Evolutionary conservation across 129 eudicot species (phyloP), one percentile per base, ranked within the genome.

Genomic region (Saposhnikovia divaricata): DNA sequence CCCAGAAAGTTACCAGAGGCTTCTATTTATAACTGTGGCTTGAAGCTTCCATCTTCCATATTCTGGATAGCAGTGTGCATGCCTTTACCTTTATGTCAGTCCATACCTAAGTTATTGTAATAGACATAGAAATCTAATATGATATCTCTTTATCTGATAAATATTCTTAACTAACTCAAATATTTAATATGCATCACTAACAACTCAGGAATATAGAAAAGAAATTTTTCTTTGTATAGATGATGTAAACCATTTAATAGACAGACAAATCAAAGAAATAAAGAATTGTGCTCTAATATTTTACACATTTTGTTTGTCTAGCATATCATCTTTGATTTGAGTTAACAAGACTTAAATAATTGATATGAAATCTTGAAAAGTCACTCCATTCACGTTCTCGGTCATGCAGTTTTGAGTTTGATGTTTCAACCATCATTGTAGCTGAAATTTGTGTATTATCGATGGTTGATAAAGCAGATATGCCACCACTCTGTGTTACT

Each of bases 11-110:
- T 4, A n/a, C 4, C 4, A 1, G 25, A 59, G 31, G 31, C 13
- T 59, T 59, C 31, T 9, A 59, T 9, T 12, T 4, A 8, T 23
- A 59, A 59, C 65, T 59, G 28, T 59, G 66, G 28, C 66, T 59
- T 59, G 66, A n/a, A 59, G 66, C 66, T 59, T 59, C 66, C 66
- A 59, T 23, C 66, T 59, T 59, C 31, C 66, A 59, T 59, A 59
- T 59, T 8, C n/a, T 55, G 66, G 31, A 59, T 23, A 59, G 31
- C 66, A 13, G 13, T 2, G 66, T 8, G 66, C 66, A 59, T 59
- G 13, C 66, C 66, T 59, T n/a, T 59, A 59, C 12, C 5, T 34
- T 34, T 34, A 34, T 34, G 37, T 6, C 31, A 59, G 31, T 59
- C 66, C 66, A 59, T 9, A 59, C 66, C 66, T 59, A 59, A 23